Percentiles rank a stretch among this genome's conserved stretches.
Evolutionary conservation across 305 asterid species (phyloP).

Genomic region (Petunia hybrid): DNA sequence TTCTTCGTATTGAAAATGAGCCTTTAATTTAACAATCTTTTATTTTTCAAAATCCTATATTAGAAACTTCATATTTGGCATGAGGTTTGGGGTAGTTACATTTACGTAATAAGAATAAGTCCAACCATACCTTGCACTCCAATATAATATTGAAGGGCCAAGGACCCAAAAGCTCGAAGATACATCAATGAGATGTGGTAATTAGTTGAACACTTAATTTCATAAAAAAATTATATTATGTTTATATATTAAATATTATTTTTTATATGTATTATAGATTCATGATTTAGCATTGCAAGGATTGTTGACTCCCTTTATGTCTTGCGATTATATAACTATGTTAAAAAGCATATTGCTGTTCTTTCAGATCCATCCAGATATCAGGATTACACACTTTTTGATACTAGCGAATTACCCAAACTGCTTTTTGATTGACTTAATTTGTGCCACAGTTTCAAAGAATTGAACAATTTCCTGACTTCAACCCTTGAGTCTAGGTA

Average conservation of each 20-base stretch:
- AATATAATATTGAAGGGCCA: background rate
- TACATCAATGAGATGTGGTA: too few species aligned
- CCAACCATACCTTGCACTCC: background rate
- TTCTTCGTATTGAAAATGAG: background rate
- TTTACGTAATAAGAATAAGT: background rate
- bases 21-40: conserved; percentile 3
- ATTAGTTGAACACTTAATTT: too few species aligned
- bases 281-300: too few species aligned
- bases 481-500: conserved; percentile 42
- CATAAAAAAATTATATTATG: too few species aligned
- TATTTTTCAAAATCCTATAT: background rate
- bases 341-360: background rate
- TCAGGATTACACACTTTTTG: too few species aligned
- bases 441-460: conserved; percentile 27
- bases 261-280: too few species aligned
- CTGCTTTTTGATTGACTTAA: conserved; percentile 31
- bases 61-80: background rate
- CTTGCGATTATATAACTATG: background rate
- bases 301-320: background rate
- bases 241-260: too few species aligned
- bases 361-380: too few species aligned
- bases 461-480: conserved; percentile 33
- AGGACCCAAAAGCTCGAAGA: too few species aligned
- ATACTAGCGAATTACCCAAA: background rate
- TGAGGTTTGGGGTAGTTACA: background rate